Evolutionary conservation across 2,329 filamentous ascomycete genomes (phyloP).

Genomic region (Neofusicoccum parvum): DNA sequence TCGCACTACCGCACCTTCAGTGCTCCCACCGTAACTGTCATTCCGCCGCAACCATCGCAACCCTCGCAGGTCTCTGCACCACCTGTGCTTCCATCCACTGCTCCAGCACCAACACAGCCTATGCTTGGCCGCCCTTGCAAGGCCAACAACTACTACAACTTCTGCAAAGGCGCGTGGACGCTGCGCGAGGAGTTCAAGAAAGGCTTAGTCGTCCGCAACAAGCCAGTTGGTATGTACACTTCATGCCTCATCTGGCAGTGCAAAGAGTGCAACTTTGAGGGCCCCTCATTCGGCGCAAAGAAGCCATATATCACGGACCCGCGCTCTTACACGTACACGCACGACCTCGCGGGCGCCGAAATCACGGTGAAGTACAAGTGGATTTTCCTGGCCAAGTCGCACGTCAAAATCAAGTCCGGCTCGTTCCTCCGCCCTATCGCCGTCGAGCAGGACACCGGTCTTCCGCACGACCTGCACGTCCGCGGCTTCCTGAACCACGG

Average conservation of each 20-base stretch:
- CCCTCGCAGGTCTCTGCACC: not conserved
- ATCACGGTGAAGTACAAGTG: constrained; percentile 35
- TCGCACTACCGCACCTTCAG: constrained; percentile 4
- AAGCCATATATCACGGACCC: constrained; percentile 34
- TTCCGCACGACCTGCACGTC: not conserved
- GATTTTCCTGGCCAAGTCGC: constrained; percentile 43
- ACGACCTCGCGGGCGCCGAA: not conserved
- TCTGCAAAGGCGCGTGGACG: constrained; percentile 45
- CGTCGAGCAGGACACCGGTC: not conserved
- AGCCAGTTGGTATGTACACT: constrained; percentile 40
- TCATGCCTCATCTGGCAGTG: constrained; percentile 39
- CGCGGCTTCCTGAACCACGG: constrained; percentile 23
- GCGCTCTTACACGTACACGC: constrained; percentile 26
- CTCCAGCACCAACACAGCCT: not conserved
- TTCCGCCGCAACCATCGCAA: not conserved
- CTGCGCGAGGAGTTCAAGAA: constrained; percentile 37
- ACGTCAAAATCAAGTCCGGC: constrained; percentile 30
- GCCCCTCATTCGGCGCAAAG: constrained; percentile 29
- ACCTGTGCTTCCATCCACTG: constrained; percentile 34
- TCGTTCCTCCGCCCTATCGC: not conserved
- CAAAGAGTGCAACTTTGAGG: constrained; percentile 37
- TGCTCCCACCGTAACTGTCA: constrained; percentile 13
- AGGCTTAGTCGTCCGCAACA: constrained; percentile 33
- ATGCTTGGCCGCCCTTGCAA: constrained; percentile 38
- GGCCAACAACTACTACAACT: constrained; percentile 45